Evolutionary conservation across 2,329 filamentous ascomycete genomes (phyloP).

Genomic region (Colletotrichum sp.): DNA sequence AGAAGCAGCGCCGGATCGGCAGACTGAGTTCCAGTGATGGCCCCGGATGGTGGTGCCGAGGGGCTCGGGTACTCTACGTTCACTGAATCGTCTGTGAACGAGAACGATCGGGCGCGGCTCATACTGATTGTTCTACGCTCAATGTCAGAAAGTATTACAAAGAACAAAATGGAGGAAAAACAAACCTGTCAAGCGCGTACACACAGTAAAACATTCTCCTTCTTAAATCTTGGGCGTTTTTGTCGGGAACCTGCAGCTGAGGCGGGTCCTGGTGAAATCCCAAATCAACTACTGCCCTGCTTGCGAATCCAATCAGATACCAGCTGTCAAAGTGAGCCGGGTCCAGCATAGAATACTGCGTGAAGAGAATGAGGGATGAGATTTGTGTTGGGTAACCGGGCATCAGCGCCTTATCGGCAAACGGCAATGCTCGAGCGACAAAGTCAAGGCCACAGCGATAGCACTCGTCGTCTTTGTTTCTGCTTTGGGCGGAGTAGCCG

Average conservation of each 20-base stretch:
- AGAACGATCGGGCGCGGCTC: slow-evolving; percentile 86
- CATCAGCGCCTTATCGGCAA: slow-evolving; percentile 82
- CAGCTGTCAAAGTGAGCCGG: slow-evolving; percentile 92
- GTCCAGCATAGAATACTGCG: slow-evolving; percentile 88
- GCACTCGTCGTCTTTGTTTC: slow-evolving; percentile 68
- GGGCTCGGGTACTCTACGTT: slow-evolving; percentile 77
- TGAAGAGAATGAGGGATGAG: slow-evolving; percentile 84
- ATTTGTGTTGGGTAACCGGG: slow-evolving; percentile 87
- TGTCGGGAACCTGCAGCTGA: slow-evolving; percentile 69
- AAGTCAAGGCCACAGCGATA: slow-evolving; percentile 62
- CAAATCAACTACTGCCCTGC: slow-evolving; percentile 84
- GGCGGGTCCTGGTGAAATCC: slow-evolving; percentile 93
- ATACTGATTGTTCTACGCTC: slow-evolving; percentile 78
- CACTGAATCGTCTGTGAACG: slow-evolving; percentile 88
- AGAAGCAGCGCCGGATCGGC: slow-evolving; percentile 77
- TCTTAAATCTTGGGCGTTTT: slow-evolving; percentile 74
- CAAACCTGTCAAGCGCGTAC: slow-evolving; percentile 85
- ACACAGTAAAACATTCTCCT: slow-evolving; percentile 89
- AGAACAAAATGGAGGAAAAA: neutral
- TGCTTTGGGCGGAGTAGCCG: slow-evolving; percentile 75
- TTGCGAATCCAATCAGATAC: slow-evolving; percentile 91
- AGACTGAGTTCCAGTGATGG: slow-evolving; percentile 50
- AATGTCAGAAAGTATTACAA: neutral
- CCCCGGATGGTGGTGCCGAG: slow-evolving; percentile 42
- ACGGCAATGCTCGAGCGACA: slow-evolving; percentile 69